Evolutionary conservation across 441 rosid species (phyloP).

Genomic region (Erodium texanum): DNA sequence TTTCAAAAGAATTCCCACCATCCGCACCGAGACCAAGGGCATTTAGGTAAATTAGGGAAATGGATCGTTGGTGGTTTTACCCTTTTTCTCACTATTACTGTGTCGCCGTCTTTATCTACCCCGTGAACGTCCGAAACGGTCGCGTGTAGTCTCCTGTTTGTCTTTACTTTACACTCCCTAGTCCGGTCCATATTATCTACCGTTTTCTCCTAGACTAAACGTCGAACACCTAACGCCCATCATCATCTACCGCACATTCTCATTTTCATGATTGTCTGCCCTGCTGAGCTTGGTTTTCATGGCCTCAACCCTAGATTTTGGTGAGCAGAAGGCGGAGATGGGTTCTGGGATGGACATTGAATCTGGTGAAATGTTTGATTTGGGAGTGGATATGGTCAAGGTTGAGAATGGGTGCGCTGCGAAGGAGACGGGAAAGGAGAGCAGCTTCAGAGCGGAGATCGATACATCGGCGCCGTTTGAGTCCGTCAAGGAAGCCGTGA

Average conservation of each 20-base stretch:
- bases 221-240: neutral
- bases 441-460: conserved; percentile 42
- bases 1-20: neutral
- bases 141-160: neutral
- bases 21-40: neutral
- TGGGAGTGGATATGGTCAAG: neutral
- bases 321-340: neutral
- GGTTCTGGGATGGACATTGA: conserved; percentile 20
- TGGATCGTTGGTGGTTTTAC: neutral
- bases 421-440: neutral
- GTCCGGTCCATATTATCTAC: too few relatives aligned
- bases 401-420: neutral
- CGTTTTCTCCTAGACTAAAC: neutral
- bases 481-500: conserved; percentile 84
- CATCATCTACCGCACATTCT: neutral
- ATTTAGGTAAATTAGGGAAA: neutral
- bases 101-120: neutral
- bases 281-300: neutral
- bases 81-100: neutral
- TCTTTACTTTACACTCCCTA: too few relatives aligned
- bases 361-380: neutral
- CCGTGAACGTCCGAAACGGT: neutral
- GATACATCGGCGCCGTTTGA: conserved; percentile 92
- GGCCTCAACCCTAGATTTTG: conserved; percentile 12
- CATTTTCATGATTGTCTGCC: neutral